A percentile compares a stretch with the other conserved stretches of the same genome.
Conservation (phyloP, 495 filamentous ascomycete genomes). For the Opeltia flavorubescens region DNA sequence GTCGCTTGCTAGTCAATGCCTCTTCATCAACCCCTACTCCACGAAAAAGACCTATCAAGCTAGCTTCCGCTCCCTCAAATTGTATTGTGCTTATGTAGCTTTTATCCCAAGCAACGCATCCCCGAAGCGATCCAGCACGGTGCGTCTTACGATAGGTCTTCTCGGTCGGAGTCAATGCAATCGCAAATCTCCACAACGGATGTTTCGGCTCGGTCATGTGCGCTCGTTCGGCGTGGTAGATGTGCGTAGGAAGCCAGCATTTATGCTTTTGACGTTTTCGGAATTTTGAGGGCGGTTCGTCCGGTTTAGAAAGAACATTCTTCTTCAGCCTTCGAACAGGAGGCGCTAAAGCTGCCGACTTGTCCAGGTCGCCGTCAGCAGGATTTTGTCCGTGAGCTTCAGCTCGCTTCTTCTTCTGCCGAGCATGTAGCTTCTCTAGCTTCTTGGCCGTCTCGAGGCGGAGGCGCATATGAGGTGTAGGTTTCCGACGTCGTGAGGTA, state of each 20-base stretch:
- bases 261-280: constrained; percentile 78
- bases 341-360: background rate
- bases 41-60: constrained; percentile 49
- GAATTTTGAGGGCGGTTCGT: constrained; percentile 53
- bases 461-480: constrained; percentile 54
- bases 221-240: constrained; percentile 87
- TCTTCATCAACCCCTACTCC: constrained; percentile 46
- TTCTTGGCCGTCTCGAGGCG: constrained; percentile 72
- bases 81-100: constrained; percentile 86
- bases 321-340: constrained; percentile 36
- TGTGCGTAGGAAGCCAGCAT: constrained; percentile 87
- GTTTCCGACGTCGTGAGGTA: constrained; percentile 54
- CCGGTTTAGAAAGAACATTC: constrained; percentile 52
- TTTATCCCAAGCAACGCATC: constrained; percentile 77
- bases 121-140: constrained; percentile 54
- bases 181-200: constrained; percentile 76
- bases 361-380: constrained; percentile 20
- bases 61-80: constrained; percentile 51
- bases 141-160: constrained; percentile 85
- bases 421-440: constrained; percentile 46
- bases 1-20: constrained; percentile 44
- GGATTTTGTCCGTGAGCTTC: constrained; percentile 19
- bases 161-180: constrained; percentile 71
- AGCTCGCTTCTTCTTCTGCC: constrained; percentile 34
- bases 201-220: constrained; percentile 66